Conservation (phyloP, 306 rosid genomes). For the Castanea mollissima region DNA sequence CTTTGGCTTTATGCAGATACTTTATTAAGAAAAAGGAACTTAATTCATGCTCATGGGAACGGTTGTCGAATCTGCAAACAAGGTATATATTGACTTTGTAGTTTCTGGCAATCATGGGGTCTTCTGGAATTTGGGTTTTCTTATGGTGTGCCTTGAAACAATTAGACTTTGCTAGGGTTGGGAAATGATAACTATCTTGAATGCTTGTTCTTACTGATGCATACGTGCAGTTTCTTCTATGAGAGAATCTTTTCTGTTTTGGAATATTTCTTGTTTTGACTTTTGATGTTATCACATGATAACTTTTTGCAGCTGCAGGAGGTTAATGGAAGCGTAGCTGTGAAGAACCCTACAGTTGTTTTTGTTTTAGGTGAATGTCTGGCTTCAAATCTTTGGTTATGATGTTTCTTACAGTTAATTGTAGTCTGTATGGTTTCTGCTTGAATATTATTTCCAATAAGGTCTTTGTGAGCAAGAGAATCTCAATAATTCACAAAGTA, state of each 20-base stretch:
- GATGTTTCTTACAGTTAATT: not conserved
- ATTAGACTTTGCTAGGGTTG: constrained; percentile 5
- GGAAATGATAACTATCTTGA: not conserved
- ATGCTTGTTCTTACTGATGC: not conserved
- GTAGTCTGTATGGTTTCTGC: not conserved
- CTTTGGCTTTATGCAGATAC: constrained; percentile 27
- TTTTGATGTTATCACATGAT: not conserved
- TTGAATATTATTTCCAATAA: not conserved
- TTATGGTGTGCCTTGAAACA: not conserved
- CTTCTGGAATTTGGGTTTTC: constrained; percentile 4
- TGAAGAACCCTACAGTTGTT: constrained; percentile 77
- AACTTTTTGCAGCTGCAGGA: constrained; percentile 44
- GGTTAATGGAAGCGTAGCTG: constrained; percentile 48
- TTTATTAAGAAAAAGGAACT: constrained; percentile 17
- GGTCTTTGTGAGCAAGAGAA: not conserved
- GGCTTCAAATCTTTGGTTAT: constrained; percentile 7
- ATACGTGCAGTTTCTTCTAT: not conserved
- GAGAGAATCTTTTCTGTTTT: not conserved
- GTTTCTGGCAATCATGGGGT: constrained; percentile 12
- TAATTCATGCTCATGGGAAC: constrained; percentile 67
- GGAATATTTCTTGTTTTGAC: not conserved
- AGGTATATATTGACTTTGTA: constrained; percentile 42
- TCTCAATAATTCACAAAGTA: not conserved
- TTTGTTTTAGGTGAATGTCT: constrained; percentile 86
- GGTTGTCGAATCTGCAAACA: constrained; percentile 51